Conservation (phyloP, 352 stramenopile species). For the Albugo laibachii region DNA sequence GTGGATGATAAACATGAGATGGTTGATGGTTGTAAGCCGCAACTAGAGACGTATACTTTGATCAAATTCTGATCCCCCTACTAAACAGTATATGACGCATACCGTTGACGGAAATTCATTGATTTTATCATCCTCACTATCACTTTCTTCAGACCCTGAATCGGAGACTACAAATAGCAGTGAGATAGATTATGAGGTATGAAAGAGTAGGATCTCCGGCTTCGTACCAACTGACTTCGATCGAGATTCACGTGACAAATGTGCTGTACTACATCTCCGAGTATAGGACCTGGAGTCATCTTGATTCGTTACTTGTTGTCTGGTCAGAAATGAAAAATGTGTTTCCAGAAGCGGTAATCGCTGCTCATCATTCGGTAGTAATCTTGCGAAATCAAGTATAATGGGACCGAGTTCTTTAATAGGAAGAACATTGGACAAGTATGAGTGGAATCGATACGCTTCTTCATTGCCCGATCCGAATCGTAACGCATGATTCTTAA, state of each 20-base stretch:
- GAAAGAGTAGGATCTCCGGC: neutral
- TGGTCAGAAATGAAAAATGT: slow-evolving; percentile 17
- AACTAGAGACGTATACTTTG: slow-evolving; percentile 19
- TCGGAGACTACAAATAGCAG: no score
- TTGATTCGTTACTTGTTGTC: neutral
- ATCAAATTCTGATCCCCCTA: neutral
- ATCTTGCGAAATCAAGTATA: slow-evolving; percentile 57
- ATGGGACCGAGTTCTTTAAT: slow-evolving; percentile 35
- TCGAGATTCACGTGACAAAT: neutral
- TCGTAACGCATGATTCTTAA: slow-evolving; percentile 55
- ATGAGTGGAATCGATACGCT: slow-evolving; percentile 41
- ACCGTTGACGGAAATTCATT: slow-evolving; percentile 57
- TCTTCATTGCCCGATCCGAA: slow-evolving; percentile 52
- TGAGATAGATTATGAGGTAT: no score
- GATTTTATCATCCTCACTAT: slow-evolving; percentile 42
- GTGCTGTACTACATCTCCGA: slow-evolving; percentile 4
- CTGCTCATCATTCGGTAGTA: slow-evolving; percentile 35
- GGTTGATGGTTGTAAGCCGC: slow-evolving; percentile 46
- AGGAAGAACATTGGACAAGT: slow-evolving; percentile 32
- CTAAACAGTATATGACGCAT: neutral
- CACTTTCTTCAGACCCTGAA: slow-evolving; percentile 2
- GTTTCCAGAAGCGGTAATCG: slow-evolving; percentile 46
- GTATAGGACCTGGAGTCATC: neutral
- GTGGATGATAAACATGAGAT: slow-evolving; percentile 76
- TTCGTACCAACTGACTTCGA: neutral